These are phyloP conservation scores for Dendrostoma leiphaemia DNA, from an alignment of 2,329 filamentous ascomycete species.

Conservation along the genomic window DNA sequence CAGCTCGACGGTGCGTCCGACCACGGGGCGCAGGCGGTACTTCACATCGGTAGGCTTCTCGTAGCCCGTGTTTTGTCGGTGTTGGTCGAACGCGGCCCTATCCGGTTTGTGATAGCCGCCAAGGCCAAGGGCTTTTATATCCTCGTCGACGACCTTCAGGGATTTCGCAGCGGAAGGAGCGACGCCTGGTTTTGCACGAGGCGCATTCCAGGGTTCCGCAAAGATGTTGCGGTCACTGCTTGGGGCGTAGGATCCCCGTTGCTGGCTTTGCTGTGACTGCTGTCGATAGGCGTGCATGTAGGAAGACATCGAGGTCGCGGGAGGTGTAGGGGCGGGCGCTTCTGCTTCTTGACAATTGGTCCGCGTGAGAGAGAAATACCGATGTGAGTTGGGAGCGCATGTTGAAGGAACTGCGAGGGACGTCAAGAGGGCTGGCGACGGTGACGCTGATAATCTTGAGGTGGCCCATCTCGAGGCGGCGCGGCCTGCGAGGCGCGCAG, in stretches of 20 bases:
- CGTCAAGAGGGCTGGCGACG: not conserved
- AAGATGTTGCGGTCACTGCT: not conserved
- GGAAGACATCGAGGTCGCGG: not conserved
- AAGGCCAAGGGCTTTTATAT: constrained; percentile 23
- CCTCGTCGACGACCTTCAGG: constrained; percentile 24
- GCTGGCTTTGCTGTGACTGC: not conserved
- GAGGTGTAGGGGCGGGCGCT: not conserved
- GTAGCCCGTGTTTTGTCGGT: constrained; percentile 19
- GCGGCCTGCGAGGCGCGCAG: constrained; percentile 14
- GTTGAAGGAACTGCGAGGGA: not conserved
- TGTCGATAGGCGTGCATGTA: not conserved
- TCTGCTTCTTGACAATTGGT: constrained; percentile 9
- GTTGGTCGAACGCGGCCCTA: constrained; percentile 26
- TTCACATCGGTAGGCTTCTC: constrained; percentile 26
- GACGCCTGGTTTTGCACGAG: not conserved
- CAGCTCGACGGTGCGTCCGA: constrained; percentile 44
- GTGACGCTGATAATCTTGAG: not conserved
- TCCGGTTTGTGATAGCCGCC: constrained; percentile 20
- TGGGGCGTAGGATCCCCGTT: not conserved
- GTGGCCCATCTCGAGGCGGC: constrained; percentile 11
- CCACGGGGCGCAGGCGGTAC: constrained; percentile 36
- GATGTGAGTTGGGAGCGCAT: not conserved
- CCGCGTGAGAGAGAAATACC: constrained; percentile 11
- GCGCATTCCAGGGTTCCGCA: not conserved
- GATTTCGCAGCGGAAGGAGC: not conserved